Base-by-base conservation (phyloP, 768 basidiomycete genomes). In the Lentinula guzmanii region DNA sequence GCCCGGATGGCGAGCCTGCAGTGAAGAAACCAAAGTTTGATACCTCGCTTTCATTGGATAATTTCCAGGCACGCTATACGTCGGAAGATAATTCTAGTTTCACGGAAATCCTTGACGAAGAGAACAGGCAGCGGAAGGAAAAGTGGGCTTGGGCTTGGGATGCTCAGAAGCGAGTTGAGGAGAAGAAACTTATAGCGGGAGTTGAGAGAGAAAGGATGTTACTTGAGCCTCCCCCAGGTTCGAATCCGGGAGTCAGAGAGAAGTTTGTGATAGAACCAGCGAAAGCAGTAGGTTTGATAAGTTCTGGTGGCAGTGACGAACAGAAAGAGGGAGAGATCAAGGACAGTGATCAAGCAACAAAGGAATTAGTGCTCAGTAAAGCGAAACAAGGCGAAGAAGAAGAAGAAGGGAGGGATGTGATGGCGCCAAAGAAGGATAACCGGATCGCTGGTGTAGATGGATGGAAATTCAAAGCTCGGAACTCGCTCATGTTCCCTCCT, bases 61-160 rank as follows among this genome's bases (percentile, higher is more conserved):
- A 77, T 15, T 99, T 98, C 71, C 97, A 98, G 71, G 85, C 92
- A 0, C 83, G 82, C 46, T 97, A 93, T 71, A 98, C 97, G 1
- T 97, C 95, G 0, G 95, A 98, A 70, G 97, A 99, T 74, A 99
- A 99, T 72, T 86, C 95, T 5, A 97, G 95, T 62, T 98, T 99
- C 71, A 93, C 94, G 8, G 81, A 92, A 64, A 95, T 98, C 62
- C 75, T 99, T 59, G 86, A 94, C 62, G 86, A 89, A 59, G 96
- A 98, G 78, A 98, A 99, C 70, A 76, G 79, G 71, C 80, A 82
- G 66, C 81, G 94, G 62, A 86, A 86, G 70, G 90, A 92, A 70
- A 86, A 78, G 71, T 93, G 87, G 79, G 84, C 75, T 0, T 99
- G 97, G 97, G 97, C 95, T 2, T 99, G 90, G 87, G 89, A 93